These are phyloP conservation scores for Phytophthora agathidicida DNA, from an alignment of 352 stramenopile genomes.

Conservation along the genomic window DNA sequence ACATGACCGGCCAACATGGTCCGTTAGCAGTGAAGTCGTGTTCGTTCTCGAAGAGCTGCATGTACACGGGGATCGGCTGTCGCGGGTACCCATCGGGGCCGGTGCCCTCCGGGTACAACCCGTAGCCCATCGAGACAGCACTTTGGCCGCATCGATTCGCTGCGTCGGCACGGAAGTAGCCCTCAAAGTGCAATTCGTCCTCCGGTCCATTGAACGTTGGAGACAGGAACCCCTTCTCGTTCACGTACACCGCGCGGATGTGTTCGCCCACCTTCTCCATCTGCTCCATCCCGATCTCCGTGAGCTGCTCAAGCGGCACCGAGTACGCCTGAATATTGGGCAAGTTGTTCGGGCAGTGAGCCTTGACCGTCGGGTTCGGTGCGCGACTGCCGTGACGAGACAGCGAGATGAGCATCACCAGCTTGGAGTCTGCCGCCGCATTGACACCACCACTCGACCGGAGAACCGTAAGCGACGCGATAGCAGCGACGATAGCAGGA, in stretches of 20 bases:
- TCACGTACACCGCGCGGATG: constrained; percentile 77
- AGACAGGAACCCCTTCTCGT: constrained; percentile 65
- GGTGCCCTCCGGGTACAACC: constrained; percentile 72
- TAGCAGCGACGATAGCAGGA: constrained; percentile 24
- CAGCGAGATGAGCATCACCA: constrained; percentile 71
- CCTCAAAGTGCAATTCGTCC: constrained; percentile 64
- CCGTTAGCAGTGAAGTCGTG: constrained; percentile 79
- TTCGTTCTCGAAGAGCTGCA: constrained; percentile 82
- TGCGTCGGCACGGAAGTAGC: constrained; percentile 76
- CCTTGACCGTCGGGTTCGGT: constrained; percentile 67
- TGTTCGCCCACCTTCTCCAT: constrained; percentile 65
- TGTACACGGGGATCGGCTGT: constrained; percentile 78
- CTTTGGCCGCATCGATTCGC: constrained; percentile 76
- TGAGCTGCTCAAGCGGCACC: constrained; percentile 77
- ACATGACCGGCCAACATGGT: constrained; percentile 66
- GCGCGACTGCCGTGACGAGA: constrained; percentile 78
- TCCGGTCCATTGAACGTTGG: constrained; percentile 67
- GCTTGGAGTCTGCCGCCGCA: constrained; percentile 41
- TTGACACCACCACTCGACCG: constrained; percentile 5
- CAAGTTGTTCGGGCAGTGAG: constrained; percentile 70
- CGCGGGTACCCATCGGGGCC: constrained; percentile 58
- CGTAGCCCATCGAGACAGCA: constrained; percentile 69
- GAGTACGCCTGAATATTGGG: constrained; percentile 62
- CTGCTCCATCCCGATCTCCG: constrained; percentile 74
- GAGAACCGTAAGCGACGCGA: constrained; percentile 27